Base-by-base conservation (phyloP, 345 rosid species). In the Noccaea bulbosa region DNA sequence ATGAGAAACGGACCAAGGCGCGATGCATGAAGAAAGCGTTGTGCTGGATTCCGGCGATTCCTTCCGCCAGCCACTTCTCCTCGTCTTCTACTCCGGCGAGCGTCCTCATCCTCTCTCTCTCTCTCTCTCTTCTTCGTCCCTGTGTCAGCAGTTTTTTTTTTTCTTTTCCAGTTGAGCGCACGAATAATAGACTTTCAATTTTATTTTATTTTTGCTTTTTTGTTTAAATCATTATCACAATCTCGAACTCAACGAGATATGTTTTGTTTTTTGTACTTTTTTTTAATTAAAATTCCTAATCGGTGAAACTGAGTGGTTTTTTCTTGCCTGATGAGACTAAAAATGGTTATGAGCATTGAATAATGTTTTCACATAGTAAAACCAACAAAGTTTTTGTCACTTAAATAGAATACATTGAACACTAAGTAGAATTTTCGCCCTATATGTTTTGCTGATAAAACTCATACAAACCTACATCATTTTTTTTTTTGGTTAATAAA, bases 61-160 rank as follows among this genome's bases (percentile, higher is more conserved):
- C 98, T 71, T 88, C 98, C n/a, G 98, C 90, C 58, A 92, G 83
- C 98, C 98, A 92, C 79, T 88, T 89, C 34, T 92, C 96, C 74
- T 90, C 98, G 73, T 90, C 91, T 71, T 92, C 98, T 4, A 75
- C 81, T 58, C 85, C 91, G 77, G 69, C 78, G 33, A 82, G 65
- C 83, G 81, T 69, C 41, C 55, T 73, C 81, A 67, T 64, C 70
- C 2, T 51, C 39, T 53, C 63, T 37, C 40, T 59, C 63, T 37
- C 40, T 59, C 67, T 27, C 58, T 66, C 59, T 67, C 46, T 20
- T 20, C 22, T 53, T 46, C 62, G 43, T 59, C 46, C 24, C 5
- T 70, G 11, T 71, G 72, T 77, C 72, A 65, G 79, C 74, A 65
- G 65, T 71, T 64, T 55, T 51, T 60, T 50, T 62, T 62, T 2